Percentiles rank a stretch among this genome's conserved stretches.
These are phyloP conservation scores for Boletus patriciae DNA, from an alignment of 768 basidiomycete genomes.

Conservation along the genomic window DNA sequence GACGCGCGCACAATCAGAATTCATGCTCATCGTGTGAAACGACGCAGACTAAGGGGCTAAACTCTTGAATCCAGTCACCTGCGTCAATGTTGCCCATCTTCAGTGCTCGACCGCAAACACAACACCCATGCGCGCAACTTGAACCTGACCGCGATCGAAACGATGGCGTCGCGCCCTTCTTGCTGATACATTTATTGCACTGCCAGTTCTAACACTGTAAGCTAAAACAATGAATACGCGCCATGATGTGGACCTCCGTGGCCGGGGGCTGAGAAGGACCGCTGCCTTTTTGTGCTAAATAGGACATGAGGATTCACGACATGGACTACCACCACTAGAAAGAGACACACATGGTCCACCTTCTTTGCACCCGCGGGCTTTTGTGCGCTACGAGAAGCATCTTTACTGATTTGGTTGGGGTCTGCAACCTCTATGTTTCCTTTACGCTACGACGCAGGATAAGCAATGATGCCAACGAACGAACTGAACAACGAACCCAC, in stretches of 20 bases:
- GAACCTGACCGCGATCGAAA: background rate
- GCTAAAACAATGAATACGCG: background rate
- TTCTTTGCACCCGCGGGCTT: too few relatives aligned
- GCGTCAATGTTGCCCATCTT: background rate
- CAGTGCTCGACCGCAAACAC: background rate
- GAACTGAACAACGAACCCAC: too few relatives aligned
- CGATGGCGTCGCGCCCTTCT: background rate
- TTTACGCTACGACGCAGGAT: too few relatives aligned
- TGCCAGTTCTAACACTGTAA: background rate
- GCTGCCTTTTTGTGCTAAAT: background rate
- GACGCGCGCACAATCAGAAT: too few relatives aligned
- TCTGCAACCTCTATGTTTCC: too few relatives aligned
- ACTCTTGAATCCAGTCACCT: too few relatives aligned
- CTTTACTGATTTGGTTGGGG: too few relatives aligned
- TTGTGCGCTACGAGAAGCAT: too few relatives aligned
- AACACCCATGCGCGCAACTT: background rate
- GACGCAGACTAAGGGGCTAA: too few relatives aligned
- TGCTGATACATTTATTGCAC: background rate
- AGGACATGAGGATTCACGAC: background rate
- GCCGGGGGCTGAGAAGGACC: background rate
- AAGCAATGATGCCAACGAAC: too few relatives aligned
- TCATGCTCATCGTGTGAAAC: too few relatives aligned
- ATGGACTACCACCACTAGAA: too few relatives aligned
- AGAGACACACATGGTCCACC: background rate
- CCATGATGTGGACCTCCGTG: background rate